Percentiles rank a stretch among this genome's conserved stretches.
Evolutionary conservation across 352 stramenopile genomes (phyloP).

Genomic region (Aphanomyces astaci): DNA sequence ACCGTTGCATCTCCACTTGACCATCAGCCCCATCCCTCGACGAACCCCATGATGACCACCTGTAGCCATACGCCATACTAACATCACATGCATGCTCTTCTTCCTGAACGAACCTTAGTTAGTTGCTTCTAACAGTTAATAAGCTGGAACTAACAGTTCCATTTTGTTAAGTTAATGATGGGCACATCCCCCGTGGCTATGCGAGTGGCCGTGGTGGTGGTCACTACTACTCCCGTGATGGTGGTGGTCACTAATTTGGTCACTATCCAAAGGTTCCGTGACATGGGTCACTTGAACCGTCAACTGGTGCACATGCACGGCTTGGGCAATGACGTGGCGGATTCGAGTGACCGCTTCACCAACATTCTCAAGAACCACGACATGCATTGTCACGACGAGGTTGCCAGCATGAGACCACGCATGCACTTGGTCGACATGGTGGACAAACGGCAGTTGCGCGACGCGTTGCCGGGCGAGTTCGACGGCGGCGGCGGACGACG

Average conservation of each 20-base stretch:
- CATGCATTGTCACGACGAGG: background rate
- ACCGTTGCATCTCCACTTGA: no score
- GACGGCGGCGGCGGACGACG: background rate
- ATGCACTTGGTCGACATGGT: background rate
- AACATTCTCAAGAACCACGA: background rate
- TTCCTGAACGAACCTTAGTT: no score
- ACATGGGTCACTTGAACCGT: background rate
- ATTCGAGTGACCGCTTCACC: background rate
- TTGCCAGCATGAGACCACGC: background rate
- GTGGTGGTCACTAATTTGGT: no score
- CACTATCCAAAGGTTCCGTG: no score
- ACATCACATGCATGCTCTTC: no score
- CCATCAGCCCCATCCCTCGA: no score
- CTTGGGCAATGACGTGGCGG: background rate
- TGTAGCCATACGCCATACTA: no score
- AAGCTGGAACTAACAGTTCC: no score
- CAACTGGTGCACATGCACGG: background rate
- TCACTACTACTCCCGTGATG: no score
- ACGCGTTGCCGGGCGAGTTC: background rate
- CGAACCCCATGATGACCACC: background rate
- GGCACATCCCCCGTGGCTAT: background rate
- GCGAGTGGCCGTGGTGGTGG: background rate
- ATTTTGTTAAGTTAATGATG: background rate
- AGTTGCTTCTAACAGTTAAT: no score
- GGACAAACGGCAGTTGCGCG: background rate